Conservation (phyloP, 768 basidiomycete species). For the Suillus americanus region DNA sequence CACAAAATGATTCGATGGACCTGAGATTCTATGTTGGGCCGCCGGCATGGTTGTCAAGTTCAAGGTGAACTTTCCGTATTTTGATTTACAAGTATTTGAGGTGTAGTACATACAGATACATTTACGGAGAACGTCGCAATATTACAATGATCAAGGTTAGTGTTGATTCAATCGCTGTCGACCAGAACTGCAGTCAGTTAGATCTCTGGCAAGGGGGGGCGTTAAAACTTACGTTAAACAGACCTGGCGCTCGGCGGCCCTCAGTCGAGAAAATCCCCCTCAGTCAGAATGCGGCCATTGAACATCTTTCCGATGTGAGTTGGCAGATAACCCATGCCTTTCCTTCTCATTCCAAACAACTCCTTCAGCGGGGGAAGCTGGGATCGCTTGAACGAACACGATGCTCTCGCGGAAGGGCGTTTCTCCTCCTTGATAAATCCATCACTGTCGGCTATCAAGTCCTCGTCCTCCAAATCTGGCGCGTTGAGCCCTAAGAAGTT, state of each 20-base stretch:
- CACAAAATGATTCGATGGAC: too few relatives aligned
- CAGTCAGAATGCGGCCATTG: conserved; percentile 23
- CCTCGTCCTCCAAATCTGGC: not conserved
- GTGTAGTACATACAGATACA: not conserved
- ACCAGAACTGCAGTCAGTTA: not conserved
- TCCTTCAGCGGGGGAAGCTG: not conserved
- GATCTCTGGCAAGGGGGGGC: not conserved
- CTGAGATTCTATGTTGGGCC: too few relatives aligned
- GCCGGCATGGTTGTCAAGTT: too few relatives aligned
- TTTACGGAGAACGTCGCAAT: not conserved
- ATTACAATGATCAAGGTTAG: not conserved
- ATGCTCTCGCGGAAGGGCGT: not conserved
- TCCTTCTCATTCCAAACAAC: conserved; percentile 30
- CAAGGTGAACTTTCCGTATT: too few relatives aligned
- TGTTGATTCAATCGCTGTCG: not conserved
- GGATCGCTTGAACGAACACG: not conserved
- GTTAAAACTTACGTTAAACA: not conserved
- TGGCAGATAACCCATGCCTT: conserved; percentile 33
- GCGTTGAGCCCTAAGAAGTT: not conserved
- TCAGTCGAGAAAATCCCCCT: conserved; percentile 23
- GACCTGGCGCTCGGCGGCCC: not conserved
- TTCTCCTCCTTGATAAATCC: not conserved
- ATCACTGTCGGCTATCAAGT: not conserved
- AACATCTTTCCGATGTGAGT: conserved; percentile 45
- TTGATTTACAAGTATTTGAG: too few relatives aligned